phyloP scores from a whole-genome alignment of 345 rosid genomes.

The Camelina sativa region DNA sequence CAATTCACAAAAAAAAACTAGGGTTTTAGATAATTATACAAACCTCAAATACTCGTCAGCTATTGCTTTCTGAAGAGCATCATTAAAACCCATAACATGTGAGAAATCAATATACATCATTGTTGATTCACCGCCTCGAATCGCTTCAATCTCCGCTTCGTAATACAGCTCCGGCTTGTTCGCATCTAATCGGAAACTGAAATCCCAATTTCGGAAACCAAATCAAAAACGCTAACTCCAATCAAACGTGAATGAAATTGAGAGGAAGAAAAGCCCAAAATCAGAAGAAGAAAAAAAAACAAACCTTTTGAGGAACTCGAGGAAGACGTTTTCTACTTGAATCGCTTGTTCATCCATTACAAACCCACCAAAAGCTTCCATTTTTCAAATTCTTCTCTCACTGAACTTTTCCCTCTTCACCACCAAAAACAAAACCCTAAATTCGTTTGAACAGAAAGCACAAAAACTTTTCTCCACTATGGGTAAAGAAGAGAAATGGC shows the following conservation, averaged over 20 bases:
- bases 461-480: background rate
- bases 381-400: conserved; percentile 29
- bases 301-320: conserved; percentile 88
- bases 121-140: conserved; percentile 68
- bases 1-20: background rate
- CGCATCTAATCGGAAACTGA: conserved; percentile 67
- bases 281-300: background rate
- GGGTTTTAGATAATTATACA: background rate
- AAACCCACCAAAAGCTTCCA: conserved; percentile 77
- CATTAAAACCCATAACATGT: conserved; percentile 81
- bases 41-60: conserved; percentile 87
- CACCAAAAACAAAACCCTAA: conserved; percentile 30
- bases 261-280: background rate
- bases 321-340: conserved; percentile 83
- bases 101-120: conserved; percentile 92
- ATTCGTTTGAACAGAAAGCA: conserved; percentile 9
- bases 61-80: conserved; percentile 79
- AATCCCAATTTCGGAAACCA: background rate
- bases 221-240: background rate
- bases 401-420: background rate
- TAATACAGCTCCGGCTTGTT: conserved; percentile 60
- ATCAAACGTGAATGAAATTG: background rate
- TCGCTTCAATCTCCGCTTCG: conserved; percentile 74
- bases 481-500: background rate
- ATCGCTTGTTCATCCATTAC: conserved; percentile 83